Base-by-base conservation (phyloP, 2,329 filamentous ascomycete genomes). In the Torrubiellomyces zombiae region DNA sequence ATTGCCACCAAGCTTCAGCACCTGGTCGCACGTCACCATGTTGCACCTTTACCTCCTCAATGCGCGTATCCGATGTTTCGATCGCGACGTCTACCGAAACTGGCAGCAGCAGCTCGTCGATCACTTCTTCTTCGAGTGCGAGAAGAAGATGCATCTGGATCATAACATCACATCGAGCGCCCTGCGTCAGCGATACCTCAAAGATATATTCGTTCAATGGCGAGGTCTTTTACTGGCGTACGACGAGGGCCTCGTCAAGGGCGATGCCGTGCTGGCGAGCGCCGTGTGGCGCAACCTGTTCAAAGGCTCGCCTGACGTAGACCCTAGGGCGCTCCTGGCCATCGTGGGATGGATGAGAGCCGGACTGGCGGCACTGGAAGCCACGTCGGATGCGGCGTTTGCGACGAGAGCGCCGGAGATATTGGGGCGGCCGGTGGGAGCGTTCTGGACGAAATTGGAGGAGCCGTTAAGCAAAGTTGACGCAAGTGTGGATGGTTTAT, bases 11-110 rank as follows among this genome's bases (percentile, higher is more conserved):
- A 95, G 83, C 0, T 98, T 98, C 52, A 85, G 75, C 45, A 86
- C 80, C 28, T 98, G 89, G 89, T 80, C 83, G 12, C 85, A 95
- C 52, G 75, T 95, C 21, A 89, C 85, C 18, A 92, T 93, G 63
- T 66, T 98, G 30, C 86, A 98, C 59, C 78, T 98, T 66, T 95
- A 93, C 60, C 67, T 94, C 30, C 54, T 95, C 31, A 78, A 80
- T 28, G 77, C 80, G 23, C 77, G 85, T 28, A 59, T 94, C 39
- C 78, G 89, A 35, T 75, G 74, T 49, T 69, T 94, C 38, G 74
- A 80, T 13, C 57, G 62, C 27, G 66, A 75, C 13, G 61, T 67
- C 37, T 73, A 78, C 37, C 64, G 69, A 32, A 66, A 70, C 29
- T 93, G 83, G 73, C 81, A 91, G 50, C 78, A 83, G 43, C 80